phyloP scores from a whole-genome alignment of 768 basidiomycete genomes.

The Flagelloscypha sp. region DNA sequence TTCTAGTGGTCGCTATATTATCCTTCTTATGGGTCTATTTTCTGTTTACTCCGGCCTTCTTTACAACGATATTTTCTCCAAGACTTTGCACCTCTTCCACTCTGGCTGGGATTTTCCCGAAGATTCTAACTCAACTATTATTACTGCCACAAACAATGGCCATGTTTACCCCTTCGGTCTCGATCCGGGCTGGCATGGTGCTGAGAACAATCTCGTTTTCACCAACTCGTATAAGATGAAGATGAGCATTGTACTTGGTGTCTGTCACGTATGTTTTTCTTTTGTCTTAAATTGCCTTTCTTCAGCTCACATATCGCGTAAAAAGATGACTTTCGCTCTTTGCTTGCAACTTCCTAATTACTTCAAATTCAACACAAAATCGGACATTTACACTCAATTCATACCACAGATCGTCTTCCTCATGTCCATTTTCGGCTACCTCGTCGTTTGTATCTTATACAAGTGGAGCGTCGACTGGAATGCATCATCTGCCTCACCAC shows the following conservation, averaged over 20 bases:
- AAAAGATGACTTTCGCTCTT: slow-evolving; percentile 99
- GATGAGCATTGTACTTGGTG: slow-evolving; percentile 94
- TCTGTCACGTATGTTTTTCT: slow-evolving; percentile 70
- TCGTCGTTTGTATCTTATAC: slow-evolving; percentile 89
- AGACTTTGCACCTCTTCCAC: slow-evolving; percentile 75
- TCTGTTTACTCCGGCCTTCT: slow-evolving; percentile 95
- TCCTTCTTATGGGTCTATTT: slow-evolving; percentile 95
- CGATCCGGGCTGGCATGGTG: slow-evolving; percentile 92
- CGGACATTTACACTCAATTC: slow-evolving; percentile 91
- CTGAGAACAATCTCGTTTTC: slow-evolving; percentile 87
- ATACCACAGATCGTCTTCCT: slow-evolving; percentile 96
- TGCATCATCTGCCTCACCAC: slow-evolving; percentile 56
- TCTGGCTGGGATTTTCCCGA: slow-evolving; percentile 82
- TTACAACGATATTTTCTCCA: slow-evolving; percentile 99
- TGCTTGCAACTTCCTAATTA: slow-evolving; percentile 96
- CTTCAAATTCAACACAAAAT: slow-evolving; percentile 79
- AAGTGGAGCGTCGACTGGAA: slow-evolving; percentile 97
- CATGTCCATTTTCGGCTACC: slow-evolving; percentile 96
- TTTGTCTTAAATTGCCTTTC: slow-evolving; percentile 3
- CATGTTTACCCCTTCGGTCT: slow-evolving; percentile 87
- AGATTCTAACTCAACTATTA: slow-evolving; percentile 31
- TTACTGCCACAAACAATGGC: slow-evolving; percentile 50
- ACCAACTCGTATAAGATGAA: slow-evolving; percentile 99
- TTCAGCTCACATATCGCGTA: slow-evolving; percentile 9
- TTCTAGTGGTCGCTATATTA: slow-evolving; percentile 91